Evolutionary conservation across 371 early-diverging fungal species (phyloP).

Genomic region (Haplosporangium sp.): DNA sequence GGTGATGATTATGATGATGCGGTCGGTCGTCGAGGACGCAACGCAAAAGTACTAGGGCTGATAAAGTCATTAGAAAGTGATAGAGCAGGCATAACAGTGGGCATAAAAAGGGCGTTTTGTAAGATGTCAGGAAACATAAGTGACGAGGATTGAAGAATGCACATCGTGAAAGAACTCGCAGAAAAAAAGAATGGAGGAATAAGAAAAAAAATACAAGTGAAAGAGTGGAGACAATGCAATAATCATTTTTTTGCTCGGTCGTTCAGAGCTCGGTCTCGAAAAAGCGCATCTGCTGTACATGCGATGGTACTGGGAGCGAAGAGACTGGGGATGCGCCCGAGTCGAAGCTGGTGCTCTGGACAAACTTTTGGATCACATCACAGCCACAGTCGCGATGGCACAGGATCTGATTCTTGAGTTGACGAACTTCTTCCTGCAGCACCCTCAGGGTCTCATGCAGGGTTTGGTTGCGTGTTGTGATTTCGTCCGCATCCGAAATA

Average conservation of each 20-base stretch:
- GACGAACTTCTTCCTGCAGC: slow-evolving; percentile 76
- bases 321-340: not conserved
- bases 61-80: no score
- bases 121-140: no score
- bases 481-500: slow-evolving; percentile 64
- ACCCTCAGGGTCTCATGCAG: slow-evolving; percentile 65
- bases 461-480: slow-evolving; percentile 68
- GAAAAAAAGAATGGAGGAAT: no score
- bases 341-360: slow-evolving; percentile 30
- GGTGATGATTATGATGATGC: no score
- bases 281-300: no score
- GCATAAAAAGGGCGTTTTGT: no score
- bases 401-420: slow-evolving; percentile 74
- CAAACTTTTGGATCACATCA: slow-evolving; percentile 65
- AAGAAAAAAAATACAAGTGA: not conserved
- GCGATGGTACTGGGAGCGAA: slow-evolving; percentile 1
- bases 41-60: no score
- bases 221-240: not conserved
- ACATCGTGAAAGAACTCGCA: no score
- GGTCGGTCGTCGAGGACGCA: no score
- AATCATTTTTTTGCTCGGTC: no score
- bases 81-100: no score
- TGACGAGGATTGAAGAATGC: no score
- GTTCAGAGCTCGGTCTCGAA: not conserved
- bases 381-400: slow-evolving; percentile 71